Base-by-base conservation (phyloP, 176 grass and related monocot genomes). In the Zea luxurians region DNA sequence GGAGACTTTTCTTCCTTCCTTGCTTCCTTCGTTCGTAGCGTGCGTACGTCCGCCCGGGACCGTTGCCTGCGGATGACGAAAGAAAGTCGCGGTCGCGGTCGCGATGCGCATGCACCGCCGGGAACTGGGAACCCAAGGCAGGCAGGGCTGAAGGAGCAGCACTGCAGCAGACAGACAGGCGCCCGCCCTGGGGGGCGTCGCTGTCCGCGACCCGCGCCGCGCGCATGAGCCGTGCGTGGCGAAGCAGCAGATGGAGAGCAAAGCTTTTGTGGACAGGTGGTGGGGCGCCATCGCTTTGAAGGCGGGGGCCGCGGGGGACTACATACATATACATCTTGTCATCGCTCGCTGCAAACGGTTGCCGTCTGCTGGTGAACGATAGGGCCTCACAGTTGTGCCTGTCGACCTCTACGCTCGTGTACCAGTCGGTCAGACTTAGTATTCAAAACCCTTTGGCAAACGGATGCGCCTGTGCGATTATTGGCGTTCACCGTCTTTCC, bases 231-330 rank as follows among this genome's bases (percentile, higher is more conserved):
- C 38, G 38, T 40, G 38, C 61, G 62, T 74, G 61, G 70, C 10
- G 64, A 70, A 35, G 64, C 13, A 35, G 77, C 35, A 35, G 77
- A 71, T 50, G 18, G 2, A 55, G 38, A 11, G 34, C 44, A 27
- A 52, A 53, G 50, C 50, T 53, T n/a, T 50, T 27, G 72, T 79
- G 68, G 70, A 79, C 81, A 68, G 80, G 70, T 63, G 76, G 69
- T 20, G 47, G 45, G 80, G 53, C 46, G 70, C 81, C 81, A 76
- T 84, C 86, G 81, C 76, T 88, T 75, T 83, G 13, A 69, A 62
- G 52, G 58, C 75, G 9, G 46, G 46, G 27, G 27, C 27, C 27
- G 27, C 27, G 27, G 27, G 27, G 27, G 27, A 27, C 27, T 27
- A 27, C 27, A 27, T 27, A 27, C 27, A 27, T 27, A 27, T 27